Evolutionary conservation across 495 filamentous ascomycete species (phyloP), one percentile per base, ranked within the genome.

Genomic region (Bathelium albidoporum): DNA sequence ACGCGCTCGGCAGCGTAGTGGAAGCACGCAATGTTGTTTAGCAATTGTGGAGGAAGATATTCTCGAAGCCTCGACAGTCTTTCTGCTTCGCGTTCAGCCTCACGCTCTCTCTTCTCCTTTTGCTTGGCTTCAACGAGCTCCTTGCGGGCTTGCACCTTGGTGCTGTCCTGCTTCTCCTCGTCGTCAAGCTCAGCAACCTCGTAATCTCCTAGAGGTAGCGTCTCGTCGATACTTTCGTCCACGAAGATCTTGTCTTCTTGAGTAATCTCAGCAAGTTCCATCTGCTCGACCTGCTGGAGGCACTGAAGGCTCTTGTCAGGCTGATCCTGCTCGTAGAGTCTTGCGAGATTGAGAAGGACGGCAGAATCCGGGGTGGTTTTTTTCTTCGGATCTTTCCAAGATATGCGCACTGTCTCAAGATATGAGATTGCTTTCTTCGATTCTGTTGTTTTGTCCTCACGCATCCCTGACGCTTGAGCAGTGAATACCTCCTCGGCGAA

Each of bases 11-110:
- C 79, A 68, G 95, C 90, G 67, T 89, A 97, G 65, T 95, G 82
- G 77, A 97, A 96, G 72, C 90, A 94, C 2, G 90, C 94, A 73
- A 98, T 95, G 70, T 98, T 97, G 78, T 96, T 97, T 45, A 97
- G 83, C 0, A 98, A 79, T 73, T 97, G 91, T 1, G 95, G 91
- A 3, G 91, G 88, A 0, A 97, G 77, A 64, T 84, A 77, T 71
- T 91, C 85, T 36, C 90, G 85, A 34, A 94, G 78, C 29, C 76
- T 77, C 32, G 79, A 76, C 60, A 82, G 82, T 29, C 82, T 68
- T 28, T 24, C 59, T 18, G 60, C 65, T 44, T 73, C 71, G n/a
- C 49, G 49, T 5, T 55, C 24, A 28, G 49, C 49, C 24, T 55
- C 49, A 31, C 59, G 52, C 12, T 63, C 65, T 18, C 49, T 41